Evolutionary conservation across 2,329 filamentous ascomycete genomes (phyloP).

Genomic region (Mycosphaerella sp.): DNA sequence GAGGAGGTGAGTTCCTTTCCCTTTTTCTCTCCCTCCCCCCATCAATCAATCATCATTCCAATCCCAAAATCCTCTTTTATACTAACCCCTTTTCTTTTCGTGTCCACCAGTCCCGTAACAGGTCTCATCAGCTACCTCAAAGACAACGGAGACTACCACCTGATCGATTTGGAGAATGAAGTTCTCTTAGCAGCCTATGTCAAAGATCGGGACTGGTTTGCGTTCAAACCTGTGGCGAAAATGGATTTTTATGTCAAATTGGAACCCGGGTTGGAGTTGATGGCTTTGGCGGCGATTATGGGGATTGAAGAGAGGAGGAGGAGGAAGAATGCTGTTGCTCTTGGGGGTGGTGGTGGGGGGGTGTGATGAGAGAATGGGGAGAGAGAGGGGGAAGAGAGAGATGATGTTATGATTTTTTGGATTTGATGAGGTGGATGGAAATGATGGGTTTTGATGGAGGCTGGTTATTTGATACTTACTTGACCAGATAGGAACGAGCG

Average conservation of each 20-base stretch:
- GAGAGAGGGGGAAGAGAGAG: too few relatives aligned
- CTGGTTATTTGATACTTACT: too few relatives aligned
- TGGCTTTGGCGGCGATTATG: slow-evolving; percentile 10
- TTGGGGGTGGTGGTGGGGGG: not conserved
- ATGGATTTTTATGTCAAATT: slow-evolving; percentile 10
- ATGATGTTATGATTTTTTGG: too few relatives aligned
- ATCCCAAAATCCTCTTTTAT: too few relatives aligned
- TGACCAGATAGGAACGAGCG: too few relatives aligned
- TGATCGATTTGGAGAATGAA: not conserved
- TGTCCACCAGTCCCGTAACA: slow-evolving; percentile 5
- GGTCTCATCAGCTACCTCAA: slow-evolving; percentile 2
- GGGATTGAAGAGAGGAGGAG: slow-evolving; percentile 12
- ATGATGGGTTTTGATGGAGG: too few relatives aligned
- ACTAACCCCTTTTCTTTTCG: not conserved
- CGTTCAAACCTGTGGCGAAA: slow-evolving; percentile 1
- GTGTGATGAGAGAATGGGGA: not conserved
- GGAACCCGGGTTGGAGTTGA: slow-evolving; percentile 10
- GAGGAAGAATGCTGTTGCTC: slow-evolving; percentile 3
- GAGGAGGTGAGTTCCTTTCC: slow-evolving; percentile 6
- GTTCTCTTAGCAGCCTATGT: slow-evolving; percentile 7
- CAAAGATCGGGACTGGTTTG: slow-evolving; percentile 4
- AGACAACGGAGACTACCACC: slow-evolving; percentile 5
- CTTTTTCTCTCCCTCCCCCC: too few relatives aligned
- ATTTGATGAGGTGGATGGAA: too few relatives aligned
- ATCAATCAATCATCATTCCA: not conserved